A percentile compares a stretch with the other conserved stretches of the same genome.
phyloP scores from a whole-genome alignment of 208 protist species.

The Acanthamoeba quina region DNA sequence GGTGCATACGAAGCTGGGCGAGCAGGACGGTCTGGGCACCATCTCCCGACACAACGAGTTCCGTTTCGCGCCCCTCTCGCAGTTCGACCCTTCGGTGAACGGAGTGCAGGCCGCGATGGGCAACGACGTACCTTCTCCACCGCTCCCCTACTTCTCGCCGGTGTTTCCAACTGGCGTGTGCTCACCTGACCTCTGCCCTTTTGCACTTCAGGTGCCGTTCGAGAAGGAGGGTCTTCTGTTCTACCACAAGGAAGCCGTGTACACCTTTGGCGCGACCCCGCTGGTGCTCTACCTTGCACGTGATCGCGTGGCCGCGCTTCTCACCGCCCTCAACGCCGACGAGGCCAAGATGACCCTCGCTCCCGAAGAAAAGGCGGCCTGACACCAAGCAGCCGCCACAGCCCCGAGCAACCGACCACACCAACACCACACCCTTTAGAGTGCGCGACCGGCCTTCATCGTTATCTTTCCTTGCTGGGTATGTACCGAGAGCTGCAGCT shows the following conservation, averaged over 20 bases:
- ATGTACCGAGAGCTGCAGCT: no score
- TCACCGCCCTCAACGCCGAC: neutral
- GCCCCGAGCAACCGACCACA: no score
- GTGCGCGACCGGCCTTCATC: no score
- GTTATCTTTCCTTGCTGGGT: no score
- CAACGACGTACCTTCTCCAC: neutral
- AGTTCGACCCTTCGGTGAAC: neutral
- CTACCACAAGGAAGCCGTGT: slow-evolving; percentile 80
- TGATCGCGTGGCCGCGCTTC: slow-evolving; percentile 87
- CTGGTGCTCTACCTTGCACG: slow-evolving; percentile 91
- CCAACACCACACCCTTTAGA: no score
- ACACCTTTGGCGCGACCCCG: slow-evolving; percentile 87
- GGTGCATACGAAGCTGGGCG: slow-evolving; percentile 52
- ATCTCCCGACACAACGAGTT: slow-evolving; percentile 41
- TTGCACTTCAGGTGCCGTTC: neutral
- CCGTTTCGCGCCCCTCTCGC: slow-evolving; percentile 11
- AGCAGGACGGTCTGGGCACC: neutral
- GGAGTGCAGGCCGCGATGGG: slow-evolving; percentile 44
- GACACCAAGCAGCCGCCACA: neutral
- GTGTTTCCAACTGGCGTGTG: no score
- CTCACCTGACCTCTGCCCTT: neutral
- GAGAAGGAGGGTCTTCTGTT: slow-evolving; percentile 79
- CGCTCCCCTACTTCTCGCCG: neutral
- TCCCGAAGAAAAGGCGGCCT: neutral
- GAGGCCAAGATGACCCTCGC: slow-evolving; percentile 24